Conservation (phyloP, 495 filamentous ascomycete genomes). For the Clohesyomyces aquaticus region DNA sequence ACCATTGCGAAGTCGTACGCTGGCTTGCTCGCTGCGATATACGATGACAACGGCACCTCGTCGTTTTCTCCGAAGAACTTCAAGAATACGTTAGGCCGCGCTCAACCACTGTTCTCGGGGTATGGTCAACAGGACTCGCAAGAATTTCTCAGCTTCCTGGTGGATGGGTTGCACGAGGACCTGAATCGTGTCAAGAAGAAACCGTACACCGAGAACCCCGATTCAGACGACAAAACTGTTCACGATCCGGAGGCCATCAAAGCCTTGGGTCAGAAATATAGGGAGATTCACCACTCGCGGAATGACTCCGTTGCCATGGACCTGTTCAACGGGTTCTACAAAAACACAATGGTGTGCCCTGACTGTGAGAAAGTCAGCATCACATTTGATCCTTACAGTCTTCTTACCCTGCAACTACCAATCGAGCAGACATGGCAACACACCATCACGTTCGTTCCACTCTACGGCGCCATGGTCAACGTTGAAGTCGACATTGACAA, state of each 20-base stretch:
- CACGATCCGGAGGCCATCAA: conserved; percentile 74
- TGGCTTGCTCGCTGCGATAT: conserved; percentile 71
- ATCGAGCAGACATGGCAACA: conserved; percentile 77
- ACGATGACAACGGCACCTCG: conserved; percentile 60
- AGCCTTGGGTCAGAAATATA: conserved; percentile 81
- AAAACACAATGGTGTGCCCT: conserved; percentile 92
- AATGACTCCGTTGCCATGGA: conserved; percentile 96
- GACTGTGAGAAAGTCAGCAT: conserved; percentile 93
- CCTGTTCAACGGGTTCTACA: conserved; percentile 95
- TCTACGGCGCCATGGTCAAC: conserved; percentile 65
- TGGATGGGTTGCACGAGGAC: conserved; percentile 94
- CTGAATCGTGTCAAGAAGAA: conserved; percentile 92
- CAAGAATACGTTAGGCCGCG: conserved; percentile 77
- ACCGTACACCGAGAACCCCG: conserved; percentile 96
- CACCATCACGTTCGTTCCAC: conserved; percentile 72
- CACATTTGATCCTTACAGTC: conserved; percentile 97
- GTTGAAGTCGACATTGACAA: conserved; percentile 88
- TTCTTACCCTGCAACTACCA: conserved; percentile 86
- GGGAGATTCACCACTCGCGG: conserved; percentile 87
- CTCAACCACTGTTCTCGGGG: conserved; percentile 83
- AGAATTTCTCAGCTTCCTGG: conserved; percentile 93
- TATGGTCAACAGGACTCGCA: conserved; percentile 97
- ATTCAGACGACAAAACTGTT: conserved; percentile 97
- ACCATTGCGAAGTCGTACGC: conserved; percentile 82
- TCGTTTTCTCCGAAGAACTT: conserved; percentile 75